phyloP scores from a whole-genome alignment of 495 filamentous ascomycete genomes.

The Polyplosphaeria fusca region DNA sequence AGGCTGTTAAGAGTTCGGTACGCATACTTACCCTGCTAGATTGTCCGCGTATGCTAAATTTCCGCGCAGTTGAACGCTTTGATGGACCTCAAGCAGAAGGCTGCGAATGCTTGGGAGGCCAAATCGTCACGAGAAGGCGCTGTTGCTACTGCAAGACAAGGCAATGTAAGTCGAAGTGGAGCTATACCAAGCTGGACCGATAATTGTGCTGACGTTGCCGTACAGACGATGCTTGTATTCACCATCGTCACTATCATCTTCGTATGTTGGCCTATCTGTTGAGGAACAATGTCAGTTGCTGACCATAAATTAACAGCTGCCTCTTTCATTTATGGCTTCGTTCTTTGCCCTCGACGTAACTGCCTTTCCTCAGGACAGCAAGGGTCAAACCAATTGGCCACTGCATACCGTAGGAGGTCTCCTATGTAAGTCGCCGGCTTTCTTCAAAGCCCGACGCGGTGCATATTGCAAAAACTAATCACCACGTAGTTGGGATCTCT shows the following conservation, averaged over 20 bases:
- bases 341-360: constrained; percentile 62
- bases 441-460: too few relatives aligned
- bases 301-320: constrained; percentile 38
- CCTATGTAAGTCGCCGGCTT: too few relatives aligned
- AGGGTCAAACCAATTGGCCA: constrained; percentile 41
- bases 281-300: too few relatives aligned
- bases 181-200: constrained; percentile 1
- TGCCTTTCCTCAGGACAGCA: constrained; percentile 45
- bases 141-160: constrained; percentile 50
- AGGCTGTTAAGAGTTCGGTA: not conserved
- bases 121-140: not conserved
- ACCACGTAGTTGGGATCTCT: too few relatives aligned
- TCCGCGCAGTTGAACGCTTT: constrained; percentile 43
- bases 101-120: constrained; percentile 8
- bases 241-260: constrained; percentile 67
- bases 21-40: too few relatives aligned
- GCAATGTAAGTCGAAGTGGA: constrained; percentile 63
- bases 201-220: not conserved
- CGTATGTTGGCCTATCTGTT: constrained; percentile 14
- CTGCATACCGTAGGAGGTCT: too few relatives aligned
- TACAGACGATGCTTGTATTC: constrained; percentile 66
- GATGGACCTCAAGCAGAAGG: constrained; percentile 6
- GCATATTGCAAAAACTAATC: too few relatives aligned
- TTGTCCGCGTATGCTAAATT: too few relatives aligned
- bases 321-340: constrained; percentile 60